Base-by-base conservation (phyloP, 106 monocot genomes). In the Platanthera guangdongensis region DNA sequence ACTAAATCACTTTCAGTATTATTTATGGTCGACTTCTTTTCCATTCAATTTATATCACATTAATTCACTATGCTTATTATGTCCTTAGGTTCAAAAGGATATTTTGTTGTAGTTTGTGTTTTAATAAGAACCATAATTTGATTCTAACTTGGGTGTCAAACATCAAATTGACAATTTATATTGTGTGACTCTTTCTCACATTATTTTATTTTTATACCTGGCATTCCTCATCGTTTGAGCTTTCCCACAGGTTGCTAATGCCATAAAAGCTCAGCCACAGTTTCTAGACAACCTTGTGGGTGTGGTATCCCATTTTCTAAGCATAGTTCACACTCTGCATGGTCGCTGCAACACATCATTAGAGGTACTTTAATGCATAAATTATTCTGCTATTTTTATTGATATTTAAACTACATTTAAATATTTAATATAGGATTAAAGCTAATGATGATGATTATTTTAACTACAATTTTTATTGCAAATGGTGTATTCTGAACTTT, bases 301-400 rank as follows among this genome's bases (percentile, higher is more conserved):
- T 4, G 82, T 78, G 19, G 84, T 83, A 6, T 80, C 88, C 21
- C 87, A 96, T 79, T 91, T 96, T 80, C 80, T 96, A n/a, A 78
- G 71, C 65, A 89, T 96, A 62, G 80, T 87, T 68, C 81, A 86
- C 71, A 96, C 93, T 28, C 90, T 96, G 90, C 85, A 91, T 83
- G 84, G 91, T 54, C 87, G 96, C 5, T 93, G 93, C 74, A 86
- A 73, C 70, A 83, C 89, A 83, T 87, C 91, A 60, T 30, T 96
- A 68, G 82, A 96, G 93, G 95, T 95, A 50, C 28, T 79, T 70
- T 76, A 69, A 4, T 79, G 30, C 4, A 65, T 9, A 65, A 65
- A 65, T 10, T 65, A 11, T 65, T n/a, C 10, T 30, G 3, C 13
- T 65, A 65, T 65, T 30, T 11, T 65, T 1, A 11, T 32, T 10